A percentile compares a stretch with the other conserved stretches of the same genome.
Evolutionary conservation across 768 basidiomycete genomes (phyloP).

Genomic region (Gymnopilus dilepis): DNA sequence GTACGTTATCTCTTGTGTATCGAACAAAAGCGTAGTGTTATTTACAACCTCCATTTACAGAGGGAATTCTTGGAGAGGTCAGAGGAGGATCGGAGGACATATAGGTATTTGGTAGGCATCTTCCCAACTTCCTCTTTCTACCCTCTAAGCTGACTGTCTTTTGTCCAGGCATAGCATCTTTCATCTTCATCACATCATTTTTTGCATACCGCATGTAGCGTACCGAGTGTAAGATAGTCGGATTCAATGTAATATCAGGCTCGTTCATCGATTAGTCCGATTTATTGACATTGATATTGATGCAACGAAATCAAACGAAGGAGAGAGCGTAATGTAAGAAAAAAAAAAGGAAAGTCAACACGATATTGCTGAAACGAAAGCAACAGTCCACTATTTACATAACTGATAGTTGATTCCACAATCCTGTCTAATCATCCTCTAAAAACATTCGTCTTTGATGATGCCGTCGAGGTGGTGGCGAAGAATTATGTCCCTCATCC

Average conservation of each 20-base stretch:
- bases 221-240: not conserved
- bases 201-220: not conserved
- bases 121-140: not conserved
- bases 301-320: too few relatives aligned
- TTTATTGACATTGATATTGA: not conserved
- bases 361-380: too few relatives aligned
- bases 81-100: slow-evolving; percentile 86
- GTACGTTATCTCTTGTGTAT: slow-evolving; percentile 45
- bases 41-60: slow-evolving; percentile 44
- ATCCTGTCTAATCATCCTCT: not conserved
- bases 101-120: slow-evolving; percentile 48
- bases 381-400: too few relatives aligned
- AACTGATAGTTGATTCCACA: too few relatives aligned
- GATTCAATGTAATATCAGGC: slow-evolving; percentile 1
- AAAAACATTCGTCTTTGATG: not conserved
- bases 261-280: not conserved
- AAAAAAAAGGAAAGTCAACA: too few relatives aligned
- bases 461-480: not conserved
- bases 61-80: slow-evolving; percentile 94
- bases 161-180: slow-evolving; percentile 12
- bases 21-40: not conserved
- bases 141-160: not conserved
- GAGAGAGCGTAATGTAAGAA: too few relatives aligned
- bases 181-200: not conserved
- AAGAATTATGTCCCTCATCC: not conserved